phyloP scores from a whole-genome alignment of 108 stramenopile species.

The Nitzschia palea region DNA sequence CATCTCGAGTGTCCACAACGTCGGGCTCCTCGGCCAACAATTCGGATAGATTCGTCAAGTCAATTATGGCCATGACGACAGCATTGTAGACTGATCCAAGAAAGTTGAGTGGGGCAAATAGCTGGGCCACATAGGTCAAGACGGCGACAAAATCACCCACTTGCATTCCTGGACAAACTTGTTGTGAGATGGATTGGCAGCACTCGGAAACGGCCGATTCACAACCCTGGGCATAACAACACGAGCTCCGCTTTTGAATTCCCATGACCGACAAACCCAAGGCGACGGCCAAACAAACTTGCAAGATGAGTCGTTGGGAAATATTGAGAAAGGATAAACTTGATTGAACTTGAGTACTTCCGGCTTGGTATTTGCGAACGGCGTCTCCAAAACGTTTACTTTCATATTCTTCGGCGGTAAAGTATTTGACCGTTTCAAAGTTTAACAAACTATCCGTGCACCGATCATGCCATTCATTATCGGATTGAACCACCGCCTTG shows the following conservation, averaged over 20 bases:
- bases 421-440: constrained; percentile 98
- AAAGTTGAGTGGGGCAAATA: constrained; percentile 96
- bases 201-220: constrained; percentile 57
- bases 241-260: constrained; percentile 59
- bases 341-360: constrained; percentile 82
- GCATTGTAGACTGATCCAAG: constrained; percentile 90
- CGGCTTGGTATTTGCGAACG: constrained; percentile 78
- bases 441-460: constrained; percentile 92
- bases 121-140: constrained; percentile 82
- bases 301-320: constrained; percentile 85
- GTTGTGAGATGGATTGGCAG: constrained; percentile 46
- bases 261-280: constrained; percentile 70
- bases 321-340: constrained; percentile 88
- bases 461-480: constrained; percentile 94
- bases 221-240: constrained; percentile 67
- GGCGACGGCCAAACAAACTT: constrained; percentile 74
- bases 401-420: constrained; percentile 93
- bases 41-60: constrained; percentile 89
- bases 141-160: constrained; percentile 96
- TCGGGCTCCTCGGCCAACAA: constrained; percentile 91
- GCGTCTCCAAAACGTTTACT: constrained; percentile 66
- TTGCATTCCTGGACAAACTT: constrained; percentile 77
- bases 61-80: constrained; percentile 89
- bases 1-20: constrained; percentile 83
- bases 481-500: constrained; percentile 77